These are phyloP conservation scores for Chenopodium album DNA, from an alignment of 148 eudicot genomes.

Conservation along the genomic window DNA sequence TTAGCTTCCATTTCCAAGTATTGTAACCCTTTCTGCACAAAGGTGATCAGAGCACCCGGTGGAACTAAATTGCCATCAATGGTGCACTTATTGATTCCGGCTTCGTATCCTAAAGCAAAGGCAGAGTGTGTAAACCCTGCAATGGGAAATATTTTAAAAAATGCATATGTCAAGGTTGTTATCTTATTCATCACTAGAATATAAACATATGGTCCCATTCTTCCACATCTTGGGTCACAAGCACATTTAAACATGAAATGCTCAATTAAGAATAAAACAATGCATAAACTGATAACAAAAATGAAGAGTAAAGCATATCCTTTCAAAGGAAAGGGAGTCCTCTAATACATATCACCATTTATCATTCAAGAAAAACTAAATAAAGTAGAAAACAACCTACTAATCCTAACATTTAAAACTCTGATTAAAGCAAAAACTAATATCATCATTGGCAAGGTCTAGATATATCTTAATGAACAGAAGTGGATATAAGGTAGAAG, in stretches of 20 bases:
- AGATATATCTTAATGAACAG: neutral
- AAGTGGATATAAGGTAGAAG: neutral
- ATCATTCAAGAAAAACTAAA: neutral
- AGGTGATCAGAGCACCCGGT: slow-evolving; percentile 60
- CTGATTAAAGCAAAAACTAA: neutral
- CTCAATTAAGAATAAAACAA: no score
- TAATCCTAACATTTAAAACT: neutral
- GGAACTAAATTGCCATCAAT: slow-evolving; percentile 75
- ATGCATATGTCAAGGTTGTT: neutral
- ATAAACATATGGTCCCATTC: neutral
- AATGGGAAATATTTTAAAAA: slow-evolving; percentile 23
- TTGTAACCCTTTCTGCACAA: slow-evolving; percentile 73
- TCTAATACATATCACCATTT: neutral
- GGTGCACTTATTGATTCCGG: slow-evolving; percentile 50
- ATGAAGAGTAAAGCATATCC: neutral
- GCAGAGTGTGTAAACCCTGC: slow-evolving; percentile 79
- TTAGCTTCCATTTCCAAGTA: slow-evolving; percentile 80
- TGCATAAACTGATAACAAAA: no score
- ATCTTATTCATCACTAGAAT: neutral
- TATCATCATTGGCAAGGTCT: neutral
- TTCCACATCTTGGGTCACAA: neutral
- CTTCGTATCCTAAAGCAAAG: slow-evolving; percentile 72
- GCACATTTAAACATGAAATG: no score
- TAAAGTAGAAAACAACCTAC: neutral
- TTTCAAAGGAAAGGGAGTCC: neutral